Evolutionary conservation across 192 early-diverging fungal genomes (phyloP).

Genomic region (Coemansia reversa): DNA sequence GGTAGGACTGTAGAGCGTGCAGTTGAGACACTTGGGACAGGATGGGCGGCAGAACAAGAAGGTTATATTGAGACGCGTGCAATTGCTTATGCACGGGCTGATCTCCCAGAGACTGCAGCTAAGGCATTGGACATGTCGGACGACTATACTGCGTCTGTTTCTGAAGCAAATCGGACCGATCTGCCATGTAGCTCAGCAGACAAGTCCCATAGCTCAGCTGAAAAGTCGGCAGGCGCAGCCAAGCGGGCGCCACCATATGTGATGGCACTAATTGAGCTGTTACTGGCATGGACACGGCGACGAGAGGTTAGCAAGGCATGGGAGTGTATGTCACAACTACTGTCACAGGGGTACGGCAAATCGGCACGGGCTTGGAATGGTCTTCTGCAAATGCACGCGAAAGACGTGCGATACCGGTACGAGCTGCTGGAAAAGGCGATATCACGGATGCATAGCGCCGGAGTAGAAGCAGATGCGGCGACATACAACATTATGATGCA

Average conservation of each 20-base stretch:
- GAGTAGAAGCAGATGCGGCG: slow-evolving; percentile 15
- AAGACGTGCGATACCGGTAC: slow-evolving; percentile 37
- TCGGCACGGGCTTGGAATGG: slow-evolving; percentile 39
- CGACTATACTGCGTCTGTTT: neutral
- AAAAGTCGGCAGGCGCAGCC: slow-evolving; percentile 5
- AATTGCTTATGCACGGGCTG: slow-evolving; percentile 26
- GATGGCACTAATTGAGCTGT: slow-evolving; percentile 20
- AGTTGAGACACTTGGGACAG: neutral
- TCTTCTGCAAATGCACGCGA: slow-evolving; percentile 37
- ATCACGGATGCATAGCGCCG: slow-evolving; percentile 23
- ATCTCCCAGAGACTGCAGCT: slow-evolving; percentile 24
- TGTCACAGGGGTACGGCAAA: slow-evolving; percentile 19
- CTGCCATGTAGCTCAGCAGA: neutral
- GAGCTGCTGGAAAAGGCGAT: slow-evolving; percentile 29
- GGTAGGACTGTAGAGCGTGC: neutral
- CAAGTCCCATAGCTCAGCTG: neutral
- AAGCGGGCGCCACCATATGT: slow-evolving; percentile 7
- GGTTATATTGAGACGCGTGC: slow-evolving; percentile 22
- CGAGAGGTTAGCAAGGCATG: slow-evolving; percentile 23
- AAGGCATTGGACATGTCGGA: slow-evolving; percentile 5
- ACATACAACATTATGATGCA: slow-evolving; percentile 46
- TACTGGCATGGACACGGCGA: slow-evolving; percentile 36
- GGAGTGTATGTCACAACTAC: slow-evolving; percentile 16
- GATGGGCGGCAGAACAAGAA: slow-evolving; percentile 1
- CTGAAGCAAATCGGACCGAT: neutral